Conservation (phyloP, 352 stramenopile species). For the Globisporangium viniferum region DNA sequence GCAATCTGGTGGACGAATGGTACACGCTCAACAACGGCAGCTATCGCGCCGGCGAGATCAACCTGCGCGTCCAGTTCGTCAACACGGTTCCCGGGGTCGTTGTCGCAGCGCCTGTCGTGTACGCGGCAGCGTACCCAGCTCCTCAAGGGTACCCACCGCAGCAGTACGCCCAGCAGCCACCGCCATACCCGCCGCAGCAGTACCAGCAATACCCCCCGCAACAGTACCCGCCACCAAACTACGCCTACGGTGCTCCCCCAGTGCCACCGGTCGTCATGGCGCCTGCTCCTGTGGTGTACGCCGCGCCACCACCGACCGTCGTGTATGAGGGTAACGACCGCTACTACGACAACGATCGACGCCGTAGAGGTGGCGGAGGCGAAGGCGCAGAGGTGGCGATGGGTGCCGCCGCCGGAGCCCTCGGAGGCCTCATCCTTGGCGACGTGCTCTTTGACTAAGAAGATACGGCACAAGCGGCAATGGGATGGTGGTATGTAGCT, state of each 20-base stretch:
- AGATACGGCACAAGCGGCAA: background rate
- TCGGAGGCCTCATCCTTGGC: constrained; percentile 70
- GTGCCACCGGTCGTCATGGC: constrained; percentile 16
- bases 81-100: background rate
- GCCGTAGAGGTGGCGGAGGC: constrained; percentile 14
- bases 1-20: constrained; percentile 74
- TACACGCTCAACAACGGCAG: constrained; percentile 71
- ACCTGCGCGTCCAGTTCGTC: constrained; percentile 72
- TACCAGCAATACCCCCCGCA: constrained; percentile 12
- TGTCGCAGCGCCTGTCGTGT: background rate
- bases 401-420: constrained; percentile 63
- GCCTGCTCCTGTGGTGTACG: constrained; percentile 20
- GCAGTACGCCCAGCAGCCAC: constrained; percentile 16
- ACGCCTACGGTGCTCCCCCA: constrained; percentile 15
- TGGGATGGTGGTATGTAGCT: constrained; percentile 4
- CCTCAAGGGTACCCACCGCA: constrained; percentile 8
- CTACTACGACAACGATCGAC: constrained; percentile 19
- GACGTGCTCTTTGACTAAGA: constrained; percentile 55
- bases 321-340: constrained; percentile 33
- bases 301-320: constrained; percentile 13
- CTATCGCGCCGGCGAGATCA: constrained; percentile 70
- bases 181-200: constrained; percentile 7
- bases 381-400: constrained; percentile 48
- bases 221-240: constrained; percentile 22
- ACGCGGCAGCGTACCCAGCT: background rate